Conservation (phyloP, 2,329 filamentous ascomycete genomes). For the Bipolaris victoriae region DNA sequence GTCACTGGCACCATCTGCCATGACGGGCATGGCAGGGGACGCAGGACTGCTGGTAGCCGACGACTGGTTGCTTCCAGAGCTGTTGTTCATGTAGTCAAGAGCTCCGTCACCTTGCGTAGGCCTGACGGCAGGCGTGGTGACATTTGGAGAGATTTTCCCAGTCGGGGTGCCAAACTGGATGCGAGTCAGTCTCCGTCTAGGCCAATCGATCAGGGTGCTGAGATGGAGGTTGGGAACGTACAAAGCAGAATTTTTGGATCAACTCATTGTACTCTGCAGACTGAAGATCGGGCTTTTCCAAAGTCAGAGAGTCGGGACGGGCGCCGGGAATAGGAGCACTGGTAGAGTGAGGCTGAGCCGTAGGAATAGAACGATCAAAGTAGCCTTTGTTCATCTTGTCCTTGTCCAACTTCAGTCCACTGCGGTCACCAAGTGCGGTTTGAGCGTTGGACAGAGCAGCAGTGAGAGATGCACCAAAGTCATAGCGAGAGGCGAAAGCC, state of each 20-base stretch:
- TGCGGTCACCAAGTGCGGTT: slow-evolving; percentile 64
- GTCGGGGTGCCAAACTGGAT: slow-evolving; percentile 58
- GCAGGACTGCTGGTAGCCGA: slow-evolving; percentile 48
- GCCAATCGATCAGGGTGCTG: slow-evolving; percentile 43
- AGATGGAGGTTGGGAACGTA: slow-evolving; percentile 68
- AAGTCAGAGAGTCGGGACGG: slow-evolving; percentile 61
- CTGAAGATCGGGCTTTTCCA: slow-evolving; percentile 72
- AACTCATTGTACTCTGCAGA: slow-evolving; percentile 95
- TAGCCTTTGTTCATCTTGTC: slow-evolving; percentile 31
- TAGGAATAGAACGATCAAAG: slow-evolving; percentile 52
- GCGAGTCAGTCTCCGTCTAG: slow-evolving; percentile 50
- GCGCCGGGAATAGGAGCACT: slow-evolving; percentile 47
- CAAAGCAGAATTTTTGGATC: slow-evolving; percentile 99
- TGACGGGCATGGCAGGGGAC: slow-evolving; percentile 40
- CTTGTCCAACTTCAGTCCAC: slow-evolving; percentile 51
- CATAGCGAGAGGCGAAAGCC: slow-evolving; percentile 90
- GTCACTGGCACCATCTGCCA: slow-evolving; percentile 52
- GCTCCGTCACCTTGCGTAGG: slow-evolving; percentile 36
- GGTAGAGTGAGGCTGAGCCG: slow-evolving; percentile 37
- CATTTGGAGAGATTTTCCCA: slow-evolving; percentile 49
- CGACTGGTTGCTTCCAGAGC: slow-evolving; percentile 40
- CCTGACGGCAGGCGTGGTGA: slow-evolving; percentile 33
- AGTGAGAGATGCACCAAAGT: slow-evolving; percentile 89
- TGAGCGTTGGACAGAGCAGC: slow-evolving; percentile 81
- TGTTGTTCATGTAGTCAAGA: slow-evolving; percentile 37